phyloP scores from a whole-genome alignment of 306 rosid species.

The Vicia faba region DNA sequence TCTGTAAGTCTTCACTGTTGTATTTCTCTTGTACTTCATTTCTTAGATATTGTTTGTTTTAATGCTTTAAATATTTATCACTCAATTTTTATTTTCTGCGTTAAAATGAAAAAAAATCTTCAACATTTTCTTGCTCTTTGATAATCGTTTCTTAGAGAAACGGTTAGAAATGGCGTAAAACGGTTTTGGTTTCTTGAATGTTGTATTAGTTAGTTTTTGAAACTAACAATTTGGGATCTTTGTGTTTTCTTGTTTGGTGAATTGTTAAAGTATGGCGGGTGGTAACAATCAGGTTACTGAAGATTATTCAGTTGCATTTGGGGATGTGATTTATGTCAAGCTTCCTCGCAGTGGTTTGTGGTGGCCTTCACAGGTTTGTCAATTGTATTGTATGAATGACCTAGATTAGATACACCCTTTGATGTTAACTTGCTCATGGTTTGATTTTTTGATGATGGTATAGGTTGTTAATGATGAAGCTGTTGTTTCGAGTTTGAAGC shows the following conservation, averaged over 20 bases:
- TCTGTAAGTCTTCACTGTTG: slow-evolving; percentile 1
- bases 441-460: slow-evolving; percentile 30
- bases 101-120: background rate
- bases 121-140: too few relatives aligned
- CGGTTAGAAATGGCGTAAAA: too few relatives aligned
- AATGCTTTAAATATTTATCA: background rate
- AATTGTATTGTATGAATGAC: background rate
- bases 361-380: slow-evolving; percentile 81
- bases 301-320: slow-evolving; percentile 43
- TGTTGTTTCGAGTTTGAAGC: slow-evolving; percentile 38
- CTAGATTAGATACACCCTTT: background rate
- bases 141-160: too few relatives aligned
- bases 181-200: background rate
- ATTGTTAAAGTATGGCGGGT: slow-evolving; percentile 27
- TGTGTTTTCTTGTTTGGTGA: slow-evolving; percentile 28
- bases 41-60: background rate
- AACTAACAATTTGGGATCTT: slow-evolving; percentile 15
- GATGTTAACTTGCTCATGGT: slow-evolving; percentile 12
- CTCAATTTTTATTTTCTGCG: too few relatives aligned
- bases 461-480: slow-evolving; percentile 62
- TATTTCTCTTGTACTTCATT: background rate
- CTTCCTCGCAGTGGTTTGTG: slow-evolving; percentile 46
- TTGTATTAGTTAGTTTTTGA: background rate
- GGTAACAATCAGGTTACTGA: slow-evolving; percentile 24
- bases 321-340: slow-evolving; percentile 53